These are phyloP conservation scores for Zymoseptoria tritici DNA, from an alignment of 2,329 filamentous ascomycete genomes.

Conservation along the genomic window DNA sequence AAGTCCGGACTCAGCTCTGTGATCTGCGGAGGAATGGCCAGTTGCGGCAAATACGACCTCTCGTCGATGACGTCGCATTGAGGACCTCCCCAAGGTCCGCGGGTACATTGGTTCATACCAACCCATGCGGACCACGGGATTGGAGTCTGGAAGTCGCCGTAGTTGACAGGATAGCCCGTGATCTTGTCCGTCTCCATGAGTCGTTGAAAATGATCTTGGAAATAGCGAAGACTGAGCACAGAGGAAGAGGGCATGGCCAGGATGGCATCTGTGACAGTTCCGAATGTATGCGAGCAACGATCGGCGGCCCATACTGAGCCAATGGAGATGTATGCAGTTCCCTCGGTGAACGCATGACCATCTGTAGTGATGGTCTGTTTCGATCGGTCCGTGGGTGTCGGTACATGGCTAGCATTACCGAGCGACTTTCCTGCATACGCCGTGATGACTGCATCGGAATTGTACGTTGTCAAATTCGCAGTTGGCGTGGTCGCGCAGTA, in stretches of 20 bases:
- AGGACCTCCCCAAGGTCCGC: conserved; percentile 2
- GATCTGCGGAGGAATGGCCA: conserved; percentile 25
- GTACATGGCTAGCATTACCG: conserved; percentile 3
- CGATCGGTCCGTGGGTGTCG: background rate
- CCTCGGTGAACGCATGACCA: conserved; percentile 24
- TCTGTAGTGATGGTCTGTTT: conserved; percentile 15
- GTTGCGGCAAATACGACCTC: conserved; percentile 18
- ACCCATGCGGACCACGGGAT: conserved; percentile 26
- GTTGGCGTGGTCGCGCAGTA: conserved; percentile 24
- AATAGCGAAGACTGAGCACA: conserved; percentile 24
- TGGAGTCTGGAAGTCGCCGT: conserved; percentile 25
- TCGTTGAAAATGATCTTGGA: conserved; percentile 22
- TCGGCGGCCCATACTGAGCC: conserved; percentile 22
- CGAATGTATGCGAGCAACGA: conserved; percentile 17
- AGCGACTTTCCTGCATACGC: conserved; percentile 19
- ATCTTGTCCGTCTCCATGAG: conserved; percentile 16
- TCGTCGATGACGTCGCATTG: conserved; percentile 23
- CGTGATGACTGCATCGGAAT: conserved; percentile 17
- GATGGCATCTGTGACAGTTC: conserved; percentile 17
- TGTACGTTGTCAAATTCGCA: conserved; percentile 21
- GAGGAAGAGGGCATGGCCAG: conserved; percentile 24
- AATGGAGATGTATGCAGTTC: conserved; percentile 27
- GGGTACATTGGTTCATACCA: conserved; percentile 17
- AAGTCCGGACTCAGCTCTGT: conserved; percentile 21
- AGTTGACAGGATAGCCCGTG: conserved; percentile 25